Conservation (phyloP, 2,329 filamentous ascomycete species). For the Chaetomium sp. region DNA sequence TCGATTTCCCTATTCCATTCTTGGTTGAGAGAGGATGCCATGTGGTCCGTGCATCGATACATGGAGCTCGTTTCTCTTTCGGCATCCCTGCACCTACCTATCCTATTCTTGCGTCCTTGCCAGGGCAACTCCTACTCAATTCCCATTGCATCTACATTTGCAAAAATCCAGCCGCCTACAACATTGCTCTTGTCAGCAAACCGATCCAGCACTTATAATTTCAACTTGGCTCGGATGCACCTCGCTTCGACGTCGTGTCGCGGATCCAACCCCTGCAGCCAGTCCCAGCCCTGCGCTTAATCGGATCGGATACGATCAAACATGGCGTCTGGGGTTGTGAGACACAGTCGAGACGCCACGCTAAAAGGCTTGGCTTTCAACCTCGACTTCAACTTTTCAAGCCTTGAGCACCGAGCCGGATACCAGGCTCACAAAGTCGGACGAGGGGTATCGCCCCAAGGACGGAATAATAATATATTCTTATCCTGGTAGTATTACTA, state of each 20-base stretch:
- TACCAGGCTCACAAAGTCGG: no score
- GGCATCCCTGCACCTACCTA: no score
- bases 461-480: no score
- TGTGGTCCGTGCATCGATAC: slow-evolving; percentile 12
- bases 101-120: no score
- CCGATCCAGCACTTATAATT: no score
- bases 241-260: slow-evolving; percentile 32
- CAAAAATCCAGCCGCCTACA: background rate
- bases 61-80: no score
- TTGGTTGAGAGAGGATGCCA: background rate
- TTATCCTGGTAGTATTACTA: no score
- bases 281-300: slow-evolving; percentile 31
- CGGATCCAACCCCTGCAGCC: slow-evolving; percentile 32
- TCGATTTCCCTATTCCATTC: no score
- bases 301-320: slow-evolving; percentile 34
- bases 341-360: slow-evolving; percentile 34
- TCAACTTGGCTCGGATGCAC: slow-evolving; percentile 26
- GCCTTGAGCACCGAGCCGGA: no score
- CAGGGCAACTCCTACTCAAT: background rate
- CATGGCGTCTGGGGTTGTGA: slow-evolving; percentile 28
- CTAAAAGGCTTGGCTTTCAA: slow-evolving; percentile 22
- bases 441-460: no score
- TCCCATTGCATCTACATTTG: background rate
- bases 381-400: no score
- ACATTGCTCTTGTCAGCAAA: background rate